A percentile compares a stretch with the other conserved stretches of the same genome.
Evolutionary conservation across 208 protist genomes (phyloP).

Genomic region (Leishmania gerbilli): DNA sequence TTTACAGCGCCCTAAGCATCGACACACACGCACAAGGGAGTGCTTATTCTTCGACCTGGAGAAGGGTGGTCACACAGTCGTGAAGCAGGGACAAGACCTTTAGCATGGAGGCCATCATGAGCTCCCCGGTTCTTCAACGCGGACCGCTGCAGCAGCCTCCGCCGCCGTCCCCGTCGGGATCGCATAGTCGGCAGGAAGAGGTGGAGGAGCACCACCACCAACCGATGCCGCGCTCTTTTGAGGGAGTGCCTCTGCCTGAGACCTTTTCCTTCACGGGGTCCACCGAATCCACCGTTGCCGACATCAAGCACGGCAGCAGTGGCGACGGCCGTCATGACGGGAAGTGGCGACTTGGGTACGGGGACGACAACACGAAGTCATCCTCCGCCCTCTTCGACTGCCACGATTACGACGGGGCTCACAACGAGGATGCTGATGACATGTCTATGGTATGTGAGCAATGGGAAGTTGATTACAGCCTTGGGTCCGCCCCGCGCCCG

Average conservation of each 20-base stretch:
- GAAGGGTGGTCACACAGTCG: not conserved
- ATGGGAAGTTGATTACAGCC: not conserved
- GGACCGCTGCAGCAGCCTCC: constrained; percentile 15
- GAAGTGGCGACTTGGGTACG: not conserved
- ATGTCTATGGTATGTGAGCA: not conserved
- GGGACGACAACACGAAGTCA: not conserved
- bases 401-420: not conserved
- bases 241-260: constrained; percentile 10
- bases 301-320: not conserved
- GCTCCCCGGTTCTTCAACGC: constrained; percentile 2
- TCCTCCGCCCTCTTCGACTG: not conserved
- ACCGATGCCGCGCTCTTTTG: not conserved
- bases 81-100: not conserved
- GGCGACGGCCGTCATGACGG: not conserved
- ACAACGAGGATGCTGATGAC: not conserved
- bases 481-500: not conserved
- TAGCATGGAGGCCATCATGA: constrained; percentile 1
- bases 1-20: not conserved
- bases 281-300: not conserved
- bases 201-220: constrained; percentile 1
- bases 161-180: constrained; percentile 10
- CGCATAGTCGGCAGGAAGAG: constrained; percentile 4
- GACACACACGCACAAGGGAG: not conserved
- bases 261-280: constrained; percentile 11
- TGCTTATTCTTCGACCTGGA: not conserved